A percentile compares a stretch with the other conserved stretches of the same genome.
These are phyloP conservation scores for Cladosporium austrohemisphaericum DNA, from an alignment of 2,329 filamentous ascomycete species.

Conservation along the genomic window DNA sequence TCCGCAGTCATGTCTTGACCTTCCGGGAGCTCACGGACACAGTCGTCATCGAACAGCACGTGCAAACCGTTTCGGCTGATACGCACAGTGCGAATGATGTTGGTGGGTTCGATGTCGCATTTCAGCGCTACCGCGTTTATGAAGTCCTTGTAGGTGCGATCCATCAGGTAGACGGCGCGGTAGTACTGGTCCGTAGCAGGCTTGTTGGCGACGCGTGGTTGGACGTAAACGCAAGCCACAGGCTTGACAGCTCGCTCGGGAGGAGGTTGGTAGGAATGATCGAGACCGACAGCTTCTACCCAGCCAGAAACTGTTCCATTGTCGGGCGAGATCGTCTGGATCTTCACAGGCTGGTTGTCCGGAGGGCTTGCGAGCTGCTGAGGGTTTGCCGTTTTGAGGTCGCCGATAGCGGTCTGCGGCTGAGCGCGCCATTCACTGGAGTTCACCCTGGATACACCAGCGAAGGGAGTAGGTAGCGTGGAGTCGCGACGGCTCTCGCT, in stretches of 20 bases:
- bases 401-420: constrained; percentile 51
- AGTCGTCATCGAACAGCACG: constrained; percentile 86
- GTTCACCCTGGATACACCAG: constrained; percentile 41
- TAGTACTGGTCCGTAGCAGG: constrained; percentile 61
- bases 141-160: constrained; percentile 72
- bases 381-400: constrained; percentile 38
- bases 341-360: constrained; percentile 50
- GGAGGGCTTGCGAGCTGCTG: constrained; percentile 46
- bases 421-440: constrained; percentile 50
- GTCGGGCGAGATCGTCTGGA: constrained; percentile 55
- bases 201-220: constrained; percentile 51
- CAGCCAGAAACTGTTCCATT: constrained; percentile 69
- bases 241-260: constrained; percentile 66
- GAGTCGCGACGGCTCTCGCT: constrained; percentile 39
- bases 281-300: constrained; percentile 91
- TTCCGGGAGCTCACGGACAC: constrained; percentile 77
- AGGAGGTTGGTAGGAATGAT: constrained; percentile 76
- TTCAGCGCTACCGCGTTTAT: constrained; percentile 70
- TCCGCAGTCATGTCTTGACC: constrained; percentile 82
- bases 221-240: constrained; percentile 85
- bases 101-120: constrained; percentile 71
- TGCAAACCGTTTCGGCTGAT: constrained; percentile 71
- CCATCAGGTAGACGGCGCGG: constrained; percentile 78
- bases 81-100: constrained; percentile 67
- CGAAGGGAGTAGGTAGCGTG: constrained; percentile 42